Conservation (phyloP, 805 yeast species). For the Candida chilensis region DNA sequence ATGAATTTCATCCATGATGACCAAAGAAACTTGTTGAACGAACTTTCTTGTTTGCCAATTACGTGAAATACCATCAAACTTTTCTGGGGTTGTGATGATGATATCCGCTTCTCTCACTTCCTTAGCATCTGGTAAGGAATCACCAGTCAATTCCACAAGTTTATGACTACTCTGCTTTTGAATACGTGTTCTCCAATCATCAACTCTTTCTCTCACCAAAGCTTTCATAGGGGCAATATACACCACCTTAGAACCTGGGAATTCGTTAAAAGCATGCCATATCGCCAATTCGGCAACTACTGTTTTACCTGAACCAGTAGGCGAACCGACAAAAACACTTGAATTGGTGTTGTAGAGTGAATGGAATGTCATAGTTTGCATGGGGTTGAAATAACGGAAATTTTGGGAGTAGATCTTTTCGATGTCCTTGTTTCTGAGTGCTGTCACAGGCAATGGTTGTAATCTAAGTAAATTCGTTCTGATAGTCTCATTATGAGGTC, state of each 20-base stretch:
- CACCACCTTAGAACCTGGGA: constrained; percentile 73
- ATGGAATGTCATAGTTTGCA: constrained; percentile 97
- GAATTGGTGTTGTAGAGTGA: constrained; percentile 72
- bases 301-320: constrained; percentile 98
- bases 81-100: constrained; percentile 78
- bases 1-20: constrained; percentile 83
- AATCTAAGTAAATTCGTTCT: constrained; percentile 72
- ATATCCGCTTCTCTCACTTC: constrained; percentile 65
- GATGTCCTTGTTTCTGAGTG: constrained; percentile 58
- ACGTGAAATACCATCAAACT: constrained; percentile 82
- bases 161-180: constrained; percentile 33
- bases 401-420: constrained; percentile 59
- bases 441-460: constrained; percentile 81
- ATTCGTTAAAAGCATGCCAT: constrained; percentile 88
- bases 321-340: constrained; percentile 90
- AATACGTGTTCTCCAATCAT: constrained; percentile 62
- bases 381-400: constrained; percentile 89
- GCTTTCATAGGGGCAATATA: constrained; percentile 91
- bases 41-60: constrained; percentile 75
- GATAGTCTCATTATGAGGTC: constrained; percentile 81
- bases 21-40: constrained; percentile 65
- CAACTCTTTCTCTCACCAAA: constrained; percentile 73
- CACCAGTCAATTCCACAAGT: constrained; percentile 78
- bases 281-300: constrained; percentile 95
- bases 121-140: constrained; percentile 62